phyloP scores from a whole-genome alignment of 2,329 filamentous ascomycete genomes.

The Penicillium sp. region DNA sequence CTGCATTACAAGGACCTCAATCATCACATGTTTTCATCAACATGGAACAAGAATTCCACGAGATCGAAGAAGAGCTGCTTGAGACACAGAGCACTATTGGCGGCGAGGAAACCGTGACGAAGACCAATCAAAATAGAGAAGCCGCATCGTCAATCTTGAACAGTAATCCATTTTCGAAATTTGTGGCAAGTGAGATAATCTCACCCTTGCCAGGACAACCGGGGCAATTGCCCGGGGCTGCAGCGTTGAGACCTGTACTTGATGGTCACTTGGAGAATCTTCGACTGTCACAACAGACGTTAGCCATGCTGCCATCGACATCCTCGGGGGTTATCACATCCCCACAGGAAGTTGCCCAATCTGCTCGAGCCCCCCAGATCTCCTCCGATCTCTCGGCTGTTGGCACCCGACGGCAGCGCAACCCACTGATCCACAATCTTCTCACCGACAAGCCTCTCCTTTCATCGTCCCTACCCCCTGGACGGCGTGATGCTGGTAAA shows the following conservation, averaged over 20 bases:
- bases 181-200: slow-evolving; percentile 30
- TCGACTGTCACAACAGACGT: slow-evolving; percentile 60
- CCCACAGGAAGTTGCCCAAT: slow-evolving; percentile 70
- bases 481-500: slow-evolving; percentile 49
- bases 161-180: slow-evolving; percentile 45
- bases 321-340: slow-evolving; percentile 88
- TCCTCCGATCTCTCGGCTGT: slow-evolving; percentile 42
- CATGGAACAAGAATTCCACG: slow-evolving; percentile 77
- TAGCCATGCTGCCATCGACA: slow-evolving; percentile 71
- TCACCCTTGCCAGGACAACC: slow-evolving; percentile 20
- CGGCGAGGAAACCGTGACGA: slow-evolving; percentile 12
- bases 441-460: slow-evolving; percentile 90
- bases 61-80: slow-evolving; percentile 59
- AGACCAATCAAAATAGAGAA: slow-evolving; percentile 10
- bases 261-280: slow-evolving; percentile 64
- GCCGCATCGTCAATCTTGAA: slow-evolving; percentile 16
- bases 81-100: slow-evolving; percentile 21
- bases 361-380: slow-evolving; percentile 33
- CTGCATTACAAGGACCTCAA: slow-evolving; percentile 55
- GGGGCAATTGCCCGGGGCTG: slow-evolving; percentile 5
- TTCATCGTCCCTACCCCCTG: slow-evolving; percentile 80
- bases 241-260: slow-evolving; percentile 19
- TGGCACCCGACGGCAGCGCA: slow-evolving; percentile 58
- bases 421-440: slow-evolving; percentile 90
- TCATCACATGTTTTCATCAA: slow-evolving; percentile 81